phyloP scores from a whole-genome alignment of 2,329 filamentous ascomycete genomes.

The Nannizziopsis arthrosporioides region DNA sequence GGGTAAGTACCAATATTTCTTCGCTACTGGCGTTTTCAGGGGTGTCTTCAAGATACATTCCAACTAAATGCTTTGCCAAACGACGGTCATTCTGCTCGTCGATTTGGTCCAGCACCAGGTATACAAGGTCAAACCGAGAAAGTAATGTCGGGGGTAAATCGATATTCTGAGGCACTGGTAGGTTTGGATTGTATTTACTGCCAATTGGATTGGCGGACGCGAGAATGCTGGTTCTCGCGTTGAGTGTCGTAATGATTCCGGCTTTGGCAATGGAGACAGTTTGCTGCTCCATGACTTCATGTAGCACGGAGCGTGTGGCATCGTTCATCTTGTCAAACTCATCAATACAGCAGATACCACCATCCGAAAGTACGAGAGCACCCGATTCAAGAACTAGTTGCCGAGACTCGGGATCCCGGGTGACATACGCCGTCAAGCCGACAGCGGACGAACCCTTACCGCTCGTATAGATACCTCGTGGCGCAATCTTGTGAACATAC shows the following conservation, averaged over 20 bases:
- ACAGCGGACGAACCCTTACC: conserved; percentile 66
- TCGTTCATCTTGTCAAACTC: conserved; percentile 75
- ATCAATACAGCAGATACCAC: conserved; percentile 66
- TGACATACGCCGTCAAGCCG: conserved; percentile 66
- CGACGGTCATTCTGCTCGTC: conserved; percentile 83
- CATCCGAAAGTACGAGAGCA: conserved; percentile 61
- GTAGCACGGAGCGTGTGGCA: conserved; percentile 58
- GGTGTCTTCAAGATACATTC: conserved; percentile 91
- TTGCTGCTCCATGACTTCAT: conserved; percentile 74
- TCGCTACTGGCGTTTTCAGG: conserved; percentile 67
- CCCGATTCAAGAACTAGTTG: conserved; percentile 65
- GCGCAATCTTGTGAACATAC: conserved; percentile 96
- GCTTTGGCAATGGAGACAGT: conserved; percentile 69
- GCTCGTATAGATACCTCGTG: conserved; percentile 68
- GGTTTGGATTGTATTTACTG: conserved; percentile 90
- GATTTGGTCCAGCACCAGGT: conserved; percentile 85
- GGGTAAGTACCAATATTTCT: conserved; percentile 63
- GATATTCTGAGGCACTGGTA: conserved; percentile 95
- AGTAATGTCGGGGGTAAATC: conserved; percentile 89
- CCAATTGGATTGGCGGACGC: conserved; percentile 97
- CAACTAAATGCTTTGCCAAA: conserved; percentile 80
- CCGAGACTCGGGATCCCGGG: conserved; percentile 60
- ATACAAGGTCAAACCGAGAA: conserved; percentile 92
- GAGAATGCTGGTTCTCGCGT: conserved; percentile 87
- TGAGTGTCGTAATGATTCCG: conserved; percentile 75